Evolutionary conservation across 2,329 filamentous ascomycete genomes (phyloP).

Genomic region (Trichoderma polysporum): DNA sequence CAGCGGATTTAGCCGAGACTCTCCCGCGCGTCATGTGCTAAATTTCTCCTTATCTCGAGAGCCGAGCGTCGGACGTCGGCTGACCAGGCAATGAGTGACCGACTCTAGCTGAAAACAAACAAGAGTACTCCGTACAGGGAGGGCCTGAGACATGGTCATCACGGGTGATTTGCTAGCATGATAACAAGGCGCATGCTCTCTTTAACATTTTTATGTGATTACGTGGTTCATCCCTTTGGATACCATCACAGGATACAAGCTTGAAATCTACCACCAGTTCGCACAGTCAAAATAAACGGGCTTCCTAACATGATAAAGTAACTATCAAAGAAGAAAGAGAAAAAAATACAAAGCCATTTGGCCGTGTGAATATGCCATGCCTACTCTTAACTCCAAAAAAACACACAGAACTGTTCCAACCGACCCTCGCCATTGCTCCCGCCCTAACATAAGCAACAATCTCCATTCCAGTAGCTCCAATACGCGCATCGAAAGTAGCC

Average conservation of each 20-base stretch:
- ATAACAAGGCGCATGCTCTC: neutral
- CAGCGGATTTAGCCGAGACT: constrained; percentile 16
- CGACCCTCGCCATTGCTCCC: constrained; percentile 15
- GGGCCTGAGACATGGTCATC: neutral
- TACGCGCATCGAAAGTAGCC: constrained; percentile 29
- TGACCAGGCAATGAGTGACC: constrained; percentile 1
- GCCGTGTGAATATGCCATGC: constrained; percentile 18
- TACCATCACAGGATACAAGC: neutral
- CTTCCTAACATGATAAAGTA: neutral
- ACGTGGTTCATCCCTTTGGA: neutral
- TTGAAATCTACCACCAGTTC: neutral
- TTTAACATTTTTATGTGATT: neutral
- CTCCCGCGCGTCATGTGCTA: constrained; percentile 20
- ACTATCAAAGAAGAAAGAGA: neutral
- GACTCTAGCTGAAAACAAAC: neutral
- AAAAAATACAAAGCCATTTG: neutral
- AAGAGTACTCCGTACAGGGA: neutral
- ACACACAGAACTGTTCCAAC: constrained; percentile 16
- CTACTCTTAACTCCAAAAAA: constrained; percentile 21
- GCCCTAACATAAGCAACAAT: neutral
- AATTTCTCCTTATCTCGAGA: neutral
- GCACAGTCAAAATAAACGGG: neutral
- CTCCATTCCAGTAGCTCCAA: constrained; percentile 18
- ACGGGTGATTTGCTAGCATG: neutral
- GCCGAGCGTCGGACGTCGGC: neutral